Evolutionary conservation across 352 stramenopile genomes (phyloP).

Genomic region (Pythium aquatile): DNA sequence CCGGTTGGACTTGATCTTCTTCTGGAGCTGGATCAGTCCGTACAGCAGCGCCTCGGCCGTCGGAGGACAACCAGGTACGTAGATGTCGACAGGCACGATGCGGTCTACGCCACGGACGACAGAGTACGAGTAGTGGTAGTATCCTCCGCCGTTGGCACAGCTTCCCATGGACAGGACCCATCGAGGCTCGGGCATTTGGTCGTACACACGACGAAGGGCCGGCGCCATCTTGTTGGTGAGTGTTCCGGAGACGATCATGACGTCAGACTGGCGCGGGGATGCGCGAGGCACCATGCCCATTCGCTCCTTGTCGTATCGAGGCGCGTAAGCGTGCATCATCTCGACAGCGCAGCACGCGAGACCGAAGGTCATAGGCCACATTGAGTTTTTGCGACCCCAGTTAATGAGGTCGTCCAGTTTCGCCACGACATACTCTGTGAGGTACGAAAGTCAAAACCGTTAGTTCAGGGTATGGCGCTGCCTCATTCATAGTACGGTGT

Average conservation of each 20-base stretch:
- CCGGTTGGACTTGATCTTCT: slow-evolving; percentile 99
- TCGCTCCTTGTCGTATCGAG: slow-evolving; percentile 97
- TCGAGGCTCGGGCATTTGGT: slow-evolving; percentile 99
- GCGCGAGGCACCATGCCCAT: slow-evolving; percentile 99
- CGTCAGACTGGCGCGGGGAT: slow-evolving; percentile 93
- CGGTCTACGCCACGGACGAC: slow-evolving; percentile 97
- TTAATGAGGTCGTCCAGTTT: slow-evolving; percentile 99
- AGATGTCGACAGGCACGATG: slow-evolving; percentile 99
- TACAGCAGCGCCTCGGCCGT: slow-evolving; percentile 98
- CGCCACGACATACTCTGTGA: slow-evolving; percentile 95
- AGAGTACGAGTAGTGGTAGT: slow-evolving; percentile 97
- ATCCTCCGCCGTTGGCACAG: slow-evolving; percentile 96
- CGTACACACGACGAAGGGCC: slow-evolving; percentile 95
- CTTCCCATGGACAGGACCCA: slow-evolving; percentile 99
- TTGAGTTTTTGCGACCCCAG: slow-evolving; percentile 94
- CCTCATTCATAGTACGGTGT: no score
- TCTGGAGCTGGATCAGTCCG: slow-evolving; percentile 98
- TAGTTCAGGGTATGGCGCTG: no score
- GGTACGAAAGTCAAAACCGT: no score
- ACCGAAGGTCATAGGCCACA: slow-evolving; percentile 99
- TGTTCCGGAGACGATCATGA: slow-evolving; percentile 99
- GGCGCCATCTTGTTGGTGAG: slow-evolving; percentile 99
- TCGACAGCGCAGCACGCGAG: slow-evolving; percentile 99
- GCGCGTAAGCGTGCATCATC: slow-evolving; percentile 94
- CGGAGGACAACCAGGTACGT: slow-evolving; percentile 98